These are phyloP conservation scores for Cadophora sp. DNA, from an alignment of 2,329 filamentous ascomycete genomes.

Conservation along the genomic window DNA sequence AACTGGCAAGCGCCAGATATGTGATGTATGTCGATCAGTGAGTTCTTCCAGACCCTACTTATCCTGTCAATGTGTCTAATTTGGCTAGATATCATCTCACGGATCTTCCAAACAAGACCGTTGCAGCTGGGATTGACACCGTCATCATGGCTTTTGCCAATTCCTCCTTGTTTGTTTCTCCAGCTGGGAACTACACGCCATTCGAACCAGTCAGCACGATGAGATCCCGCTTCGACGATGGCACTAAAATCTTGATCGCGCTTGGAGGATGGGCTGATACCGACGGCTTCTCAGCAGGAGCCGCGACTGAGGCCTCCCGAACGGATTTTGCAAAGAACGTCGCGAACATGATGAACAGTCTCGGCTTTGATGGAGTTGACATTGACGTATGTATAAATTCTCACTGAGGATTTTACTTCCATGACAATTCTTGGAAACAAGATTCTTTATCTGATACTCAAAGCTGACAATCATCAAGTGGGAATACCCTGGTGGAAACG, in stretches of 20 bases:
- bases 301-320: slow-evolving; percentile 58
- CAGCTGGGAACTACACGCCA: slow-evolving; percentile 33
- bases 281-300: slow-evolving; percentile 64
- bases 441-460: no score
- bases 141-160: slow-evolving; percentile 36
- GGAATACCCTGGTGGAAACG: slow-evolving; percentile 60
- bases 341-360: slow-evolving; percentile 63
- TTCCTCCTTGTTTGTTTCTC: slow-evolving; percentile 31
- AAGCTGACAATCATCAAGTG: background rate
- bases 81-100: slow-evolving; percentile 24
- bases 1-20: slow-evolving; percentile 22
- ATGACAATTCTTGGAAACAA: no score
- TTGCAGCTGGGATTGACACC: slow-evolving; percentile 33
- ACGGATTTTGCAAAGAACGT: slow-evolving; percentile 69
- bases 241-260: slow-evolving; percentile 71
- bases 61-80: background rate
- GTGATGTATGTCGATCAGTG: slow-evolving; percentile 27
- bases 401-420: no score
- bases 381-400: slow-evolving; percentile 32
- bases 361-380: slow-evolving; percentile 68
- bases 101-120: slow-evolving; percentile 28
- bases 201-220: slow-evolving; percentile 31
- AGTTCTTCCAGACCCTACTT: background rate
- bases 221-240: slow-evolving; percentile 49
- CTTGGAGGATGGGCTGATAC: slow-evolving; percentile 80